Percentiles rank a stretch among this genome's conserved stretches.
These are phyloP conservation scores for Pythium folliculosum DNA, from an alignment of 352 stramenopile genomes.

Conservation along the genomic window DNA sequence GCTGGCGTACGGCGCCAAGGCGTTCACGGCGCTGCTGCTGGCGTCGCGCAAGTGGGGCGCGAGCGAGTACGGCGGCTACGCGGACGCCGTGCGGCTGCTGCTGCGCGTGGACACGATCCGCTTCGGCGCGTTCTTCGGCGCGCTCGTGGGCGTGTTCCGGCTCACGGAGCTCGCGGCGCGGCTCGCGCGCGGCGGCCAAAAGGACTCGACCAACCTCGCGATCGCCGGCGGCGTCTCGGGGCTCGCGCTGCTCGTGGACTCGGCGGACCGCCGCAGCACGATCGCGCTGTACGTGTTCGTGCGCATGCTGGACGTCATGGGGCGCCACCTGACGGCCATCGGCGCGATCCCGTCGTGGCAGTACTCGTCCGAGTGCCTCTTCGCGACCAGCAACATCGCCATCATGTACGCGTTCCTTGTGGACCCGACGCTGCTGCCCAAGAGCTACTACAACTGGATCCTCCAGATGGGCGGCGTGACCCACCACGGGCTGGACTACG, in stretches of 20 bases:
- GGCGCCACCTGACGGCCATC: slow-evolving; percentile 62
- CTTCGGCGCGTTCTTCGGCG: slow-evolving; percentile 78
- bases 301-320: slow-evolving; percentile 81
- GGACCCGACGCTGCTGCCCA: slow-evolving; percentile 64
- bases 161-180: slow-evolving; percentile 59
- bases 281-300: slow-evolving; percentile 88
- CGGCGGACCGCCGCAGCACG: slow-evolving; percentile 55
- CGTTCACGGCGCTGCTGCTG: slow-evolving; percentile 77
- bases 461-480: slow-evolving; percentile 69
- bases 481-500: slow-evolving; percentile 73
- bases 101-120: slow-evolving; percentile 68
- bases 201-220: slow-evolving; percentile 61
- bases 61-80: slow-evolving; percentile 70
- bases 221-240: slow-evolving; percentile 68
- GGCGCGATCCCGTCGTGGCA: slow-evolving; percentile 51
- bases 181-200: slow-evolving; percentile 42
- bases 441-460: slow-evolving; percentile 88
- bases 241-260: slow-evolving; percentile 72
- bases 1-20: slow-evolving; percentile 80
- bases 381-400: slow-evolving; percentile 69
- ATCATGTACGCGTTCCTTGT: slow-evolving; percentile 85
- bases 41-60: slow-evolving; percentile 79
- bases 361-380: slow-evolving; percentile 76
- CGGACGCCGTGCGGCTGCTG: slow-evolving; percentile 70
- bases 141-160: slow-evolving; percentile 72